Evolutionary conservation across 208 protist species (phyloP), one percentile per base, ranked within the genome.

Genomic region (Leishmania tarentolae): DNA sequence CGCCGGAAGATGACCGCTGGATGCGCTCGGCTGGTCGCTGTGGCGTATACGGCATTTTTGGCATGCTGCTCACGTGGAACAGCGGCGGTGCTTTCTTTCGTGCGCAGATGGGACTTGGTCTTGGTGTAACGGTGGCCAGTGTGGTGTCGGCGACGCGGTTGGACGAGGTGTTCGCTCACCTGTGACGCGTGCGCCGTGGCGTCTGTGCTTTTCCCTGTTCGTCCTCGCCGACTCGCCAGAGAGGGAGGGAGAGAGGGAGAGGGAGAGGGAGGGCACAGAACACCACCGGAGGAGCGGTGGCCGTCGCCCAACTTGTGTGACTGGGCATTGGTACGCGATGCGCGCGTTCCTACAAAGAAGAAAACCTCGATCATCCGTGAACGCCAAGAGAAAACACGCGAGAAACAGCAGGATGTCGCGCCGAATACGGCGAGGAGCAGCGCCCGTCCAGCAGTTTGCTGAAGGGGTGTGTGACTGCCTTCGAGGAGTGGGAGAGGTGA

Each of bases 1-100:
- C 85, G 17, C 19, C 85, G 42, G 90, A 92, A 21, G 90, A 97
- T 78, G 81, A 90, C 44, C 90, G 94, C 42, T 97, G 94, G 94
- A 80, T 86, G 47, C 70, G 79, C 21, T 92, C 91, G 15, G 84
- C 85, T 8, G 88, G 88, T 47, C 90, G 93, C 21, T 88, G 89
- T 11, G 82, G 84, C 35, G 63, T 78, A 4, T 94, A 93, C 83
- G 93, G 93, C 56, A 83, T 91, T 63, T 37, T 91, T 28, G 85
- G 86, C 28, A 92, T 88, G 87, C 78, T 97, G 72, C 80, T 97
- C 35, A 82, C 86, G 63, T 95, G 92, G 92, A 97, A 95, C 79
- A 92, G 86, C 73, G 88, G 91, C 9, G 80, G 83, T 8, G 75
- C 87, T 72, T 74, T 91, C 50, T 94, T 91, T 80, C 84, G 93